Percentiles rank a stretch among this genome's conserved stretches.
Conservation (phyloP, 2,329 filamentous ascomycete species). For the Clarireedia monteithiana region DNA sequence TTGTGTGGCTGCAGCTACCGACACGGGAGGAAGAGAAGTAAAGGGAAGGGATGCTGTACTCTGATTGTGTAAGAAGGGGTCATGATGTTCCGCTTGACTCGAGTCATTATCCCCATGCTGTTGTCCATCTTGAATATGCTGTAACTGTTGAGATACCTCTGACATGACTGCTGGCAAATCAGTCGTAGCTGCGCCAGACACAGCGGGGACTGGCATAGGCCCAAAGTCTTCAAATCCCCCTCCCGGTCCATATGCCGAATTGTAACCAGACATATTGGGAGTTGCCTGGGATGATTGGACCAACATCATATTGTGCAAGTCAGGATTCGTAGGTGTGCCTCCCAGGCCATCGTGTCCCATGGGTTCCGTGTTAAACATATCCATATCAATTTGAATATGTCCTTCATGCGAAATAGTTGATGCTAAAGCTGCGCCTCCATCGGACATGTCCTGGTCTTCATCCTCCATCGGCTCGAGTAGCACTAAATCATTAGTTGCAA, state of each 20-base stretch:
- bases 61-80: slow-evolving; percentile 15
- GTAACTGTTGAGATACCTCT: slow-evolving; percentile 25
- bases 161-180: slow-evolving; percentile 24
- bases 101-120: slow-evolving; percentile 18
- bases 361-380: slow-evolving; percentile 21
- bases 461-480: slow-evolving; percentile 12
- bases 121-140: slow-evolving; percentile 27
- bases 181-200: background rate
- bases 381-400: slow-evolving; percentile 19
- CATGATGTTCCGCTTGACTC: slow-evolving; percentile 16
- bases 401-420: slow-evolving; percentile 18
- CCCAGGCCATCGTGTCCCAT: slow-evolving; percentile 17
- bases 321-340: too few relatives aligned
- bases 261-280: too few relatives aligned
- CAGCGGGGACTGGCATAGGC: background rate
- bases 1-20: background rate
- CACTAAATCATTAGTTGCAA: slow-evolving; percentile 10
- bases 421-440: slow-evolving; percentile 21
- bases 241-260: background rate
- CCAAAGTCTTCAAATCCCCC: background rate
- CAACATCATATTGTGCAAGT: too few relatives aligned
- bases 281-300: too few relatives aligned
- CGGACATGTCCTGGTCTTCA: slow-evolving; percentile 27
- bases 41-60: slow-evolving; percentile 26
- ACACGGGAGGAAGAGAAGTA: background rate